Evolutionary conservation across 768 basidiomycete species (phyloP).

Genomic region (Thelephora ganbajun): DNA sequence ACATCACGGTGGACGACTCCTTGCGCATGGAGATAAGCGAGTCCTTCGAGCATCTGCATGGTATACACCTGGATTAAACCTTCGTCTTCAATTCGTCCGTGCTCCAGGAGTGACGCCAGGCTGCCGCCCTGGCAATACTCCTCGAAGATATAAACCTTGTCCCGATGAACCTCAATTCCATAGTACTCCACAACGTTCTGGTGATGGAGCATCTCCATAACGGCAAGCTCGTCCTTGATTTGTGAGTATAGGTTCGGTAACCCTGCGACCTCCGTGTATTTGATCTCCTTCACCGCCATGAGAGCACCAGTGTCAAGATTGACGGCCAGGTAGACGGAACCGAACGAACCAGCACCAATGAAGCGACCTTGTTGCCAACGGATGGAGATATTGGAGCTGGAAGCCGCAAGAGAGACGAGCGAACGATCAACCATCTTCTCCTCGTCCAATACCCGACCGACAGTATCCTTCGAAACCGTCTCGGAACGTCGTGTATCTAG

Average conservation of each 20-base stretch:
- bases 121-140: constrained; percentile 97
- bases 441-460: constrained; percentile 89
- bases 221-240: constrained; percentile 89
- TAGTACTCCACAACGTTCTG: constrained; percentile 98
- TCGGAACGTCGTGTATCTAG: constrained; percentile 54
- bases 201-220: constrained; percentile 97
- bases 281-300: constrained; percentile 99
- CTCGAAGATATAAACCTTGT: constrained; percentile 98
- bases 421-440: constrained; percentile 91
- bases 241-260: constrained; percentile 80
- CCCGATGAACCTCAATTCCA: constrained; percentile 96
- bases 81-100: constrained; percentile 94
- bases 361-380: constrained; percentile 98
- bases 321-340: constrained; percentile 97
- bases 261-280: constrained; percentile 86
- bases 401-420: constrained; percentile 85
- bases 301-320: constrained; percentile 91
- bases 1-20: constrained; percentile 93
- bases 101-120: constrained; percentile 75
- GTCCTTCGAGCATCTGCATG: constrained; percentile 91
- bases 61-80: constrained; percentile 91
- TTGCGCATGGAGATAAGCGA: constrained; percentile 86
- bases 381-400: constrained; percentile 89
- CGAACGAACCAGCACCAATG: constrained; percentile 97
- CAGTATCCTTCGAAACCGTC: constrained; percentile 52